phyloP scores from a whole-genome alignment of 2,329 filamentous ascomycete species.

The Lachnellula cervina region DNA sequence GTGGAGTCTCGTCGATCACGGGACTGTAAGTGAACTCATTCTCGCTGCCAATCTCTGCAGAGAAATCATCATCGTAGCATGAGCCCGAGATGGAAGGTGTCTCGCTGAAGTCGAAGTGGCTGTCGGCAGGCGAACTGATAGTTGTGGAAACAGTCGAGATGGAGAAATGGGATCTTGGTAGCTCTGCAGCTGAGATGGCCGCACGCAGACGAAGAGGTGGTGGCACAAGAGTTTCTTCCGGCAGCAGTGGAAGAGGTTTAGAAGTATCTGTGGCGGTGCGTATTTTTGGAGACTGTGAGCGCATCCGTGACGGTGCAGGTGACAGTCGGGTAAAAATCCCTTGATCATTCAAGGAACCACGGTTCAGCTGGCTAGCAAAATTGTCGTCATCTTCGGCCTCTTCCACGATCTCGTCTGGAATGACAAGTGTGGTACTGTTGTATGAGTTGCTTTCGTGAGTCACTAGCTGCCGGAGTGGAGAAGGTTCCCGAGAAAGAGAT shows the following conservation, averaged over 20 bases:
- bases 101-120: constrained; percentile 23
- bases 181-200: constrained; percentile 12
- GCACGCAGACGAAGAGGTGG: constrained; percentile 17
- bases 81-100: constrained; percentile 17
- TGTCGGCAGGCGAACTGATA: constrained; percentile 23
- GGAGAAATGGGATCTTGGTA: constrained; percentile 29
- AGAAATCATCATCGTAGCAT: constrained; percentile 22
- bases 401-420: constrained; percentile 45
- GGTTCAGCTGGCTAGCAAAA: constrained; percentile 43
- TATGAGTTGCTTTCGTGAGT: constrained; percentile 32
- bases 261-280: constrained; percentile 10
- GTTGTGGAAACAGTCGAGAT: constrained; percentile 26
- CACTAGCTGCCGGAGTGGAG: constrained; percentile 38
- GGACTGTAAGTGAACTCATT: constrained; percentile 25
- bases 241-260: constrained; percentile 29
- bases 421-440: constrained; percentile 40
- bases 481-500: constrained; percentile 35
- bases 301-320: constrained; percentile 20
- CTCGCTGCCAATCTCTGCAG: constrained; percentile 19
- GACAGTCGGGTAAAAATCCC: constrained; percentile 24
- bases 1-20: constrained; percentile 7
- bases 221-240: constrained; percentile 17
- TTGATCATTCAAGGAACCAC: constrained; percentile 16
- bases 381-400: constrained; percentile 56
- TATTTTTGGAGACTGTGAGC: constrained; percentile 8